Evolutionary conservation across 2,329 filamentous ascomycete species (phyloP), one percentile per base, ranked within the genome.

Genomic region (Periglandula ipomoeae): DNA sequence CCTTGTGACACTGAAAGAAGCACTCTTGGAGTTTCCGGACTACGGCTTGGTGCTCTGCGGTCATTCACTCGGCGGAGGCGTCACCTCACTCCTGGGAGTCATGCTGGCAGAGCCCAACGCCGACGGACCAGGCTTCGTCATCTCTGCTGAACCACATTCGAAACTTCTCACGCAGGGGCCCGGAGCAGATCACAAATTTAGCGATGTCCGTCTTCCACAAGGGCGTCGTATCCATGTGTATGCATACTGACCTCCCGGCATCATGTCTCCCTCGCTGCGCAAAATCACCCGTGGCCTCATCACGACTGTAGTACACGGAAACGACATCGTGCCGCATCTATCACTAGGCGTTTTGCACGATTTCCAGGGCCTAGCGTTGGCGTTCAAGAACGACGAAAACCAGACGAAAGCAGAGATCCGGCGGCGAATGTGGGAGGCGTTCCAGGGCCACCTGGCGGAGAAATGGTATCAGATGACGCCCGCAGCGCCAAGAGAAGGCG

Each of bases 191-290:
- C 45, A 53, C n/a, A 56, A 52, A 2, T 51, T 58, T 26, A 55
- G 60, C 13, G 65, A 69, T 17, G 64, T 80, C 27, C 74, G 71
- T 17, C 72, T 89, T 0, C 86, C 86, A 0, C 57, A 82, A 0
- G 80, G 82, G 15, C 76, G 86, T 0, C 82, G 84, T 3, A 84
- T 89, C 19, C 86, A 90, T 56, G 86, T 89, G 11, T 90, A 87
- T 60, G 83, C 86, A 6, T 90, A 89, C 60, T 86, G 86, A 0
- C 82, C 85, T 2, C 85, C 85, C 0, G 79, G 84, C 0, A 84
- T 83, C 13, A 80, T 89, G 75, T 87, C 84, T 0, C 73, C 83
- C 0, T 78, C 81, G 2, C 73, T 90, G 7, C 79, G 85, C 38
- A 77, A 78, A 50, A 82, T 82, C 10, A 89, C 86, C 0, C 75